Conservation (phyloP, 1,139 yeast species). For the Zygotorulaspora mrakii region DNA sequence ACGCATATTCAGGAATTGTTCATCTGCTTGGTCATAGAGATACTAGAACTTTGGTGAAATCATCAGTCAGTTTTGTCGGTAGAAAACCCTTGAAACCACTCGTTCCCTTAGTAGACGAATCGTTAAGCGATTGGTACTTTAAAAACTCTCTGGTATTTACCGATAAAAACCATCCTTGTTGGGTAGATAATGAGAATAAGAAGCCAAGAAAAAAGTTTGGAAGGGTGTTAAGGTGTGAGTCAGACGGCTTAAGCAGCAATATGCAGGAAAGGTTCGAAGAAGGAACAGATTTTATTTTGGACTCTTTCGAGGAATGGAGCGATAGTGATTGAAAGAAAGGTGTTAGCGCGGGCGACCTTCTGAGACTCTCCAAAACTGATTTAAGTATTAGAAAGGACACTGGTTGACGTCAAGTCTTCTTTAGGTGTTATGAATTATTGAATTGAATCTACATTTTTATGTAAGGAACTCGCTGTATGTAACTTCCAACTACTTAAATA, state of each 20-base stretch:
- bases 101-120: conserved; percentile 84
- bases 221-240: conserved; percentile 68
- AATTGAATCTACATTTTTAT: not conserved
- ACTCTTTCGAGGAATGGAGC: conserved; percentile 52
- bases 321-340: conserved; percentile 29
- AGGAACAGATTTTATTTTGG: conserved; percentile 76
- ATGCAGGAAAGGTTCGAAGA: conserved; percentile 82
- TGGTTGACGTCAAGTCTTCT: too few relatives aligned
- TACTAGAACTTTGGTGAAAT: conserved; percentile 60
- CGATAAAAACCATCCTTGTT: conserved; percentile 67
- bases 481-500: not conserved
- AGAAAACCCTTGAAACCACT: conserved; percentile 66
- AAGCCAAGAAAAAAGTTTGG: conserved; percentile 89
- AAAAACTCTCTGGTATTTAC: conserved; percentile 82
- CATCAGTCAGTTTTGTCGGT: conserved; percentile 69
- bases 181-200: conserved; percentile 62
- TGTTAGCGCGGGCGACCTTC: too few relatives aligned
- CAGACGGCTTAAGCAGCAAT: conserved; percentile 72
- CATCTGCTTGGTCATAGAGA: conserved; percentile 83
- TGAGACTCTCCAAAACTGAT: too few relatives aligned
- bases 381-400: too few relatives aligned
- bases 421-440: too few relatives aligned
- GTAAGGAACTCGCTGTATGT: not conserved
- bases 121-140: conserved; percentile 81
- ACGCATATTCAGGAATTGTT: conserved; percentile 80